Conservation (phyloP, 148 eudicot species). For the Persicaria maculosa region DNA sequence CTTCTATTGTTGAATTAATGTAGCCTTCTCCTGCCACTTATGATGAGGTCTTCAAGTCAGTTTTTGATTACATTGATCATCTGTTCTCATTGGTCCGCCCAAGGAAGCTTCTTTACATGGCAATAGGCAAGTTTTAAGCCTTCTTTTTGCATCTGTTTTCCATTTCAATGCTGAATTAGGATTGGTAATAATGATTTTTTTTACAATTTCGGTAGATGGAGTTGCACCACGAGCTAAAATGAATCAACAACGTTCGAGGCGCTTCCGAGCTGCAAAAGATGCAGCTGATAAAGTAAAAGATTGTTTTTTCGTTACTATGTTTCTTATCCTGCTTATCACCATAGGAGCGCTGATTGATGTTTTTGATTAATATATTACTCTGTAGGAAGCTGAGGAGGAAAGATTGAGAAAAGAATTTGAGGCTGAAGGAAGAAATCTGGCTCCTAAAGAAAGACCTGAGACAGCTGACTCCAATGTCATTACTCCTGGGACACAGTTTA, state of each 20-base stretch:
- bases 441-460: slow-evolving; percentile 63
- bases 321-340: neutral
- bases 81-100: slow-evolving; percentile 82
- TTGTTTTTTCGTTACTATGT: neutral
- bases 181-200: slow-evolving; percentile 6
- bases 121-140: slow-evolving; percentile 51
- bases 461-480: slow-evolving; percentile 95
- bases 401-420: slow-evolving; percentile 68
- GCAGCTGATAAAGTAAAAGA: slow-evolving; percentile 86
- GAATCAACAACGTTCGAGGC: slow-evolving; percentile 97
- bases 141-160: slow-evolving; percentile 2
- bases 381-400: slow-evolving; percentile 86
- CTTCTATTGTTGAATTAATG: slow-evolving; percentile 18
- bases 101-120: slow-evolving; percentile 92
- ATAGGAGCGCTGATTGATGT: neutral
- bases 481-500: slow-evolving; percentile 94
- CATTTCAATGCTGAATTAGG: neutral
- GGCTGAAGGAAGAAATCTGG: slow-evolving; percentile 49
- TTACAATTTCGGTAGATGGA: slow-evolving; percentile 52
- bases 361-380: neutral
- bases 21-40: slow-evolving; percentile 92
- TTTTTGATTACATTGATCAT: slow-evolving; percentile 95
- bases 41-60: slow-evolving; percentile 79
- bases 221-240: slow-evolving; percentile 99
- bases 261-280: slow-evolving; percentile 98